Evolutionary conservation across 495 filamentous ascomycete species (phyloP).

Genomic region (Xylaria longipes): DNA sequence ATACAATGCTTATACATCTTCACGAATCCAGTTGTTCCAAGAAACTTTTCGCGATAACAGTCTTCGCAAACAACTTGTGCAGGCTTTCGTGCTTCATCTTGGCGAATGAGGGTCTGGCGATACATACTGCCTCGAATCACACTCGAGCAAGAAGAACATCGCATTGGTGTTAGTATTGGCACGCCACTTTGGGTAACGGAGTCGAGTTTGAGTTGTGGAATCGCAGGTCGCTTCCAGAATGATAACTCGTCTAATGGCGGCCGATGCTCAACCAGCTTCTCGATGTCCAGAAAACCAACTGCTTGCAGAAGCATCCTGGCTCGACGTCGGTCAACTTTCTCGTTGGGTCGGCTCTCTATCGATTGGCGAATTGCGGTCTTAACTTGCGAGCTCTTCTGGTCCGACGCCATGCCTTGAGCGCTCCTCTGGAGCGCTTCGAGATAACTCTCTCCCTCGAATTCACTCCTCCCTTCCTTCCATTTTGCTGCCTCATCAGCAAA

Average conservation of each 20-base stretch:
- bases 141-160: constrained; percentile 3
- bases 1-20: constrained; percentile 1
- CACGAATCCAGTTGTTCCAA: background rate
- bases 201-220: constrained; percentile 5
- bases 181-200: constrained; percentile 3
- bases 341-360: background rate
- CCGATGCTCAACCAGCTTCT: constrained; percentile 6
- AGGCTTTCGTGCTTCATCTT: background rate
- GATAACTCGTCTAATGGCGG: constrained; percentile 1
- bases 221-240: constrained; percentile 1
- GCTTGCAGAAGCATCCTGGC: background rate
- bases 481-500: background rate
- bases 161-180: background rate
- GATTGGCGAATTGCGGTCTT: background rate
- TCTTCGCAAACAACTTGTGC: background rate
- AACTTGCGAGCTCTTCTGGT: constrained; percentile 1
- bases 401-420: background rate
- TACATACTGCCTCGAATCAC: constrained; percentile 4
- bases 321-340: background rate
- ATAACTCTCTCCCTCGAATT: background rate
- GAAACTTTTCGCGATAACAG: constrained; percentile 2
- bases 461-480: background rate
- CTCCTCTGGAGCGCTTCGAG: background rate
- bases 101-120: background rate
- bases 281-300: constrained; percentile 5